Base-by-base conservation (phyloP, 768 basidiomycete genomes). In the Chalciporus pseudorubinellus region DNA sequence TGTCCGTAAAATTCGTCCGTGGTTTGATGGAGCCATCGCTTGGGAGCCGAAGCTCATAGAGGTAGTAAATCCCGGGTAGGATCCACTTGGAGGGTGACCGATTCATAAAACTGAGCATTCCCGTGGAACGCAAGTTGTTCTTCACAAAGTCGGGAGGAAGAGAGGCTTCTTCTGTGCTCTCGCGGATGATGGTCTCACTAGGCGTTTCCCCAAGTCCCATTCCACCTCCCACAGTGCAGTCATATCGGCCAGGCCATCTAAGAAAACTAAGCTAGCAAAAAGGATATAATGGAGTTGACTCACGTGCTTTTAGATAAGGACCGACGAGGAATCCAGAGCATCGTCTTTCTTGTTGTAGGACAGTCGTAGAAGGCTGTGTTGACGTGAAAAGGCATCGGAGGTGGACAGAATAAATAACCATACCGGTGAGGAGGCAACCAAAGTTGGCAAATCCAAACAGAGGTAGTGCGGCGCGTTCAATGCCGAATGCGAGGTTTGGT, bases 391-490 rank as follows among this genome's bases (percentile, higher is more conserved):
- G 13, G 7, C 41, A 31, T 31, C 5, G 26, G 21, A 22, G 6
- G 36, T 29, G 13, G 42, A 46, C 2, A 26, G 31, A 10, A 22
- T 0, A 43, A 36, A 13, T 20, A 38, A 9, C 45, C 62, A 46
- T 47, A 72, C 75, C 74, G 14, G 63, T 76, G 13, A 76, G 69
- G 14, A 77, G 60, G 31, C 68, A 74, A 43, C 76, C 76, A 55
- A 72, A 77, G 49, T 77, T 75, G 14, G 69, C 62, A 22, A 77
- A 71, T 8, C 73, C 72, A 52, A 77, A 77, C n/a, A 77, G 51
- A 39, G 76, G 75, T 16, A 77, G 66, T 4, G 72, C 72, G 34
- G 74, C 71, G 28, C 74, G 72, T 51, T 76, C 75, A 40, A 77
- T 70, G 18, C 72, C 66, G 42, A 77, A 76, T 39, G 52, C 75